Evolutionary conservation across 768 basidiomycete species (phyloP).

Genomic region (Boletus tomentosulus): DNA sequence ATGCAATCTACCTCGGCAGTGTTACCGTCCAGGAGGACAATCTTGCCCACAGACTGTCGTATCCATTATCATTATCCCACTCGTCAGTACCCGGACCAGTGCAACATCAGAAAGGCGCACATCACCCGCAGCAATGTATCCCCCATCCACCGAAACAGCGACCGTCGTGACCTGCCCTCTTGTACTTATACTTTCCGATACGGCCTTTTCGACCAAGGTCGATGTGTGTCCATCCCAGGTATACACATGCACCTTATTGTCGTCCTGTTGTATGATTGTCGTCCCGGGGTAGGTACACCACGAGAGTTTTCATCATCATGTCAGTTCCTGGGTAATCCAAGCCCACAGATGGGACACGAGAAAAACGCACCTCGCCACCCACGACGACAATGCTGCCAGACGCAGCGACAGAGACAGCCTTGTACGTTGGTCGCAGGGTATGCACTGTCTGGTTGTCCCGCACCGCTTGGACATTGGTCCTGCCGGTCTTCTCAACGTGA

Average conservation of each 20-base stretch:
- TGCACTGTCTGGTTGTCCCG: conserved; percentile 65
- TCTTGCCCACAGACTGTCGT: conserved; percentile 70
- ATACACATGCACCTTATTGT: conserved; percentile 70
- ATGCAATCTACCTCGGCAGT: conserved; percentile 44
- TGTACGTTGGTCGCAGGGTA: conserved; percentile 48
- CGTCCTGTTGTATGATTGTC: conserved; percentile 37
- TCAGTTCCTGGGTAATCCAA: not conserved
- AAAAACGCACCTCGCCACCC: conserved; percentile 62
- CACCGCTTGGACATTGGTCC: conserved; percentile 53
- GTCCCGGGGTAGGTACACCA: not conserved
- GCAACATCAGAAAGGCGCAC: conserved; percentile 41
- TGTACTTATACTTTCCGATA: conserved; percentile 59
- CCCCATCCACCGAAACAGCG: conserved; percentile 76
- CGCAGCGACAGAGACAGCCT: conserved; percentile 56
- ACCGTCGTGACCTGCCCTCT: conserved; percentile 64
- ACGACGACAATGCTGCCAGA: conserved; percentile 54
- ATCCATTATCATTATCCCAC: not conserved
- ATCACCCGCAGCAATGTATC: conserved; percentile 77
- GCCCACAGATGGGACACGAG: not conserved
- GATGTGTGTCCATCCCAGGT: conserved; percentile 61
- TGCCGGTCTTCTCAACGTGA: conserved; percentile 42
- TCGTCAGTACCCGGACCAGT: not conserved
- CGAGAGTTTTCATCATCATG: not conserved
- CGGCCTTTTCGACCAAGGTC: conserved; percentile 46
- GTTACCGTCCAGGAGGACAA: conserved; percentile 70